Evolutionary conservation across 169 alveolate species (phyloP).

Genomic region (Plasmodium cynomolgi): DNA sequence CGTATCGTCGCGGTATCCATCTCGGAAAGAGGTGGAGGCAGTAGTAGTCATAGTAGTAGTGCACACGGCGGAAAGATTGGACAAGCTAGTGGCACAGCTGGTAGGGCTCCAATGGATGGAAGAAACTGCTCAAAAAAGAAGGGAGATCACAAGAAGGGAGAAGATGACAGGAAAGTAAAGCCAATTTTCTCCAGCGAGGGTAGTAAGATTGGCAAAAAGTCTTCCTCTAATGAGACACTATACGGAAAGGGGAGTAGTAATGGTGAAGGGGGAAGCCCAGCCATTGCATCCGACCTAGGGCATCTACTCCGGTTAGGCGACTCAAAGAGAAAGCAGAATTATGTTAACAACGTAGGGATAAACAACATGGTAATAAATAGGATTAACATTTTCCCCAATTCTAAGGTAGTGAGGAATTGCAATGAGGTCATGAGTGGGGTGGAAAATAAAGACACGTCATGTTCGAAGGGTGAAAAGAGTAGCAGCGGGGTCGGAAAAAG

Average conservation of each 20-base stretch:
- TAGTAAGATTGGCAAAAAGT: not conserved
- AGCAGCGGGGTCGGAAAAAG: not conserved
- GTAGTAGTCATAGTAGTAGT: not conserved
- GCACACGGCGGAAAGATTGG: not conserved
- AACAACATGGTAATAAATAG: slow-evolving; percentile 71
- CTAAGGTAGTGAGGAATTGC: slow-evolving; percentile 8
- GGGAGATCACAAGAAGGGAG: not conserved
- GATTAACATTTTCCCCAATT: slow-evolving; percentile 15
- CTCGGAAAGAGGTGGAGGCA: not conserved
- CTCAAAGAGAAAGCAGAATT: slow-evolving; percentile 2
- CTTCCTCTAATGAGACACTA: not conserved
- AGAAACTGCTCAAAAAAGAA: not conserved
- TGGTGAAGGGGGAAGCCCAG: not conserved
- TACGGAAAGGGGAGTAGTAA: not conserved
- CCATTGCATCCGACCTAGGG: not conserved
- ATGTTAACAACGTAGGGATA: slow-evolving; percentile 46
- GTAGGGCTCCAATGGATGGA: not conserved
- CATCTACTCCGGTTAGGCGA: not conserved
- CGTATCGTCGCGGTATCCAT: not conserved
- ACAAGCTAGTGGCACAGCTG: not conserved
- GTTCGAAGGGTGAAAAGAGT: not conserved
- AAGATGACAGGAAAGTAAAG: not conserved
- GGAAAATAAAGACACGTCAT: not conserved
- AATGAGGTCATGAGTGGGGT: not conserved
- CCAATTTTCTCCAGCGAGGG: not conserved